phyloP scores from a whole-genome alignment of 306 rosid genomes.

The Begonia masoniana region DNA sequence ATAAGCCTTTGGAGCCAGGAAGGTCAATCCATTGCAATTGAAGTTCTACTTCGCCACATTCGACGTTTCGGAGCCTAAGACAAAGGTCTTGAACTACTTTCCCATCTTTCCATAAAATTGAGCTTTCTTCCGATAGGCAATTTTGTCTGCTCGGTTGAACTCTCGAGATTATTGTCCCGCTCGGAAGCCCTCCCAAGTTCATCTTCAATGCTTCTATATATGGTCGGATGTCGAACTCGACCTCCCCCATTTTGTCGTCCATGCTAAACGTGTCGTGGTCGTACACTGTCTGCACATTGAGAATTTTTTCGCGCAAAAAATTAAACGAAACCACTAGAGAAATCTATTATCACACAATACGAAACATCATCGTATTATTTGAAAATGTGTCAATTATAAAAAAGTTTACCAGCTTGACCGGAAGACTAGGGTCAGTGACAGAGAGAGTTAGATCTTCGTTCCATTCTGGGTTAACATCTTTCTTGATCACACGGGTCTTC shows the following conservation, averaged over 20 bases:
- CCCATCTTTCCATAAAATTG: constrained; percentile 17
- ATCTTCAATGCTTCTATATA: constrained; percentile 33
- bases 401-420: constrained; percentile 21
- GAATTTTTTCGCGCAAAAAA: background rate
- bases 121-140: constrained; percentile 44
- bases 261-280: constrained; percentile 45
- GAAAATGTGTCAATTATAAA: background rate
- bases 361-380: background rate
- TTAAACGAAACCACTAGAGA: background rate
- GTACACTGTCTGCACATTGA: constrained; percentile 32
- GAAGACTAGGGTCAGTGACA: constrained; percentile 16
- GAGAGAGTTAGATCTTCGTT: constrained; percentile 59
- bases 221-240: constrained; percentile 26
- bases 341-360: background rate
- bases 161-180: constrained; percentile 29
- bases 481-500: constrained; percentile 50
- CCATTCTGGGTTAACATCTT: constrained; percentile 57
- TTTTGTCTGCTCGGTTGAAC: constrained; percentile 38
- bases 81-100: constrained; percentile 33
- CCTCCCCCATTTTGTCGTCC: constrained; percentile 66
- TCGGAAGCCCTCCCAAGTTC: constrained; percentile 19
- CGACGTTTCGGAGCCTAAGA: constrained; percentile 43
- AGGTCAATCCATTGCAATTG: constrained; percentile 54
- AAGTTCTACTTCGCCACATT: constrained; percentile 48
- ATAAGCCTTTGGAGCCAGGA: constrained; percentile 38